Evolutionary conservation across 352 stramenopile species (phyloP), one percentile per base, ranked within the genome.

Genomic region (Blastocystis sp.): DNA sequence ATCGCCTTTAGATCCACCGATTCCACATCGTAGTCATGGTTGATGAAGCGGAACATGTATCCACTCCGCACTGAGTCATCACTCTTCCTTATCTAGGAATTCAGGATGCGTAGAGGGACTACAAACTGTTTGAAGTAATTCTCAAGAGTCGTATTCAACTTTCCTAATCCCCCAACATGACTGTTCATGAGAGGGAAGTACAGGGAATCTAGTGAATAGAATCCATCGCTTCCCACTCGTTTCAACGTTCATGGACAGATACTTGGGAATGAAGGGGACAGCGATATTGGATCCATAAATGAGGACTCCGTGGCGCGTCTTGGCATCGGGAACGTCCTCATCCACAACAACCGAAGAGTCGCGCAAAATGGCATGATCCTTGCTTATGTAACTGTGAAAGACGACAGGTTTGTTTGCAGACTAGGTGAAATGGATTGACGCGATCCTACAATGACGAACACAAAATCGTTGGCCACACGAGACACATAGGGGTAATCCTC

Each of bases 341-440:
- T 76, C 64, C 9, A 76, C 34, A 24, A 29, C 9, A 21, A 76
- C 64, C 18, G 38, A 57, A n/a, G 53, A 24, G 53, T 76, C 64
- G 14, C 44, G 7, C 24, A 76, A 18, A 6, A 76, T 76, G 14
- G 64, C 21, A 18, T 27, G 11, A 53, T 21, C 27, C 24, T 36
- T 53, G 9, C 27, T 76, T 36, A 76, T 32, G 27, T 76, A 76
- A 38, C 64, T 76, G 64, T 76, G 64, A 56, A 76, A 76, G 11
- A 76, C 64, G 32, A 76, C 24, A 6, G 64, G 64, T 14, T 44
- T 38, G 32, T 76, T 34, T 34, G 27, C 64, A 57, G 64, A 76
- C 64, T 76, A 76, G 7, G n/a, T 18, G 18, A 18, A 11, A 53
- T 51, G 32, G 14, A 40, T 21, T 16, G n/a, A 56, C 0, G 32